Evolutionary conservation across 768 basidiomycete genomes (phyloP), one percentile per base, ranked within the genome.

Genomic region (Hericium erinaceus): DNA sequence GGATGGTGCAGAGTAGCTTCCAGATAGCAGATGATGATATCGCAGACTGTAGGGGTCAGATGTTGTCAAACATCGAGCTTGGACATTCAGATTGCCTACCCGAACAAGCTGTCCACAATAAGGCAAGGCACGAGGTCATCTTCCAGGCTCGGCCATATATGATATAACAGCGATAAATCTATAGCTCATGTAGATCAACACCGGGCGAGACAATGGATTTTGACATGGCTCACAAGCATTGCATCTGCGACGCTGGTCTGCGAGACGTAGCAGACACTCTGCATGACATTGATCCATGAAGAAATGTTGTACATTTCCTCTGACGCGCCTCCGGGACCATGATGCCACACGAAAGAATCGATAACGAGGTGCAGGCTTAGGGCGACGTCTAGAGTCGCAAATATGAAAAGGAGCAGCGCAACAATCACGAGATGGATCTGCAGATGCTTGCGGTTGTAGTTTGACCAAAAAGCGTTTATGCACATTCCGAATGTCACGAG

Each of bases 191-290:
- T 16, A 50, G 22, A 26, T 33, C 33, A 33, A 33, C 6, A 4
- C 33, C 6, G 1, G 7, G 33, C 9, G 33, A 33, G 33, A 33
- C 33, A 33, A 33, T 33, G 33, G 33, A 33, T 6, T 10, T 8
- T 33, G 8, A 33, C 7, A 33, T 8, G 33, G 38, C 58, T 22
- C 59, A 78, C 77, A 57, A 79, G 62, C 28, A 79, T 75, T 39
- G 63, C 63, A 64, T 77, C 77, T 12, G 75, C 77, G 13, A 76
- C 65, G 57, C 75, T 70, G 1, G 75, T 77, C 63, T 77, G 75
- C 2, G 64, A 70, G 37, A 73, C 72, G 62, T 73, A 77, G 52
- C 68, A 65, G 1, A 59, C 73, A 65, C 74, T 72, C 60, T 73
- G 72, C 68, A 77, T 72, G 8, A 77, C 73, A 57, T 73, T 73